Percentiles rank a stretch among this genome's conserved stretches.
Conservation (phyloP, 2,329 filamentous ascomycete species). For the Madurella mycetomatis region DNA sequence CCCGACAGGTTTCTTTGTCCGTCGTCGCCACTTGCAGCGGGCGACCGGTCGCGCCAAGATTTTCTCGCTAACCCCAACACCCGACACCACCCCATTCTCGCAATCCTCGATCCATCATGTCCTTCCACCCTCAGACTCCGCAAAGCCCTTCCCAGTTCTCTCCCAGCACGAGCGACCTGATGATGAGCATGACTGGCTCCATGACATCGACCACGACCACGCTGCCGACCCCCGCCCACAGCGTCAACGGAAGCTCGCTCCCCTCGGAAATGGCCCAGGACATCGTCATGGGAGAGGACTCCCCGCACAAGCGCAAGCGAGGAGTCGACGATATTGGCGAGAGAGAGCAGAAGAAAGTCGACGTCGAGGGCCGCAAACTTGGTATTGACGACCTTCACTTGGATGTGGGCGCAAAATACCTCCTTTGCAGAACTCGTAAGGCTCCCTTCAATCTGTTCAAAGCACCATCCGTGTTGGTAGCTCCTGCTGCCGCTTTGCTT, state of each 20-base stretch:
- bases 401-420: constrained; percentile 63
- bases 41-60: constrained; percentile 19
- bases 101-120: constrained; percentile 45
- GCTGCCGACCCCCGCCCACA: constrained; percentile 59
- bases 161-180: constrained; percentile 49
- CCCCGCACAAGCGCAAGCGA: constrained; percentile 60
- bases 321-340: constrained; percentile 52
- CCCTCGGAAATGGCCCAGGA: constrained; percentile 41
- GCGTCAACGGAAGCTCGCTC: constrained; percentile 54
- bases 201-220: constrained; percentile 49
- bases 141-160: constrained; percentile 63
- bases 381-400: constrained; percentile 62
- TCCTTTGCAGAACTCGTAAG: constrained; percentile 65
- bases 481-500: constrained; percentile 18
- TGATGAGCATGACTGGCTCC: constrained; percentile 48
- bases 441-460: constrained; percentile 41
- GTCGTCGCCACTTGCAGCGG: constrained; percentile 16
- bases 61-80: constrained; percentile 30
- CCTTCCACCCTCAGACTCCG: constrained; percentile 63
- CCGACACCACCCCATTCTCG: constrained; percentile 25
- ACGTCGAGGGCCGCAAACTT: constrained; percentile 56
- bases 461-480: constrained; percentile 11
- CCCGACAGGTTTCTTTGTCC: constrained; percentile 20
- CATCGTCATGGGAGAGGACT: constrained; percentile 45
- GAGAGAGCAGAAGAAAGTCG: constrained; percentile 57